Percentiles rank a stretch among this genome's conserved stretches.
phyloP scores from a whole-genome alignment of 2,329 filamentous ascomycete species.

The Nothophoma quercina region DNA sequence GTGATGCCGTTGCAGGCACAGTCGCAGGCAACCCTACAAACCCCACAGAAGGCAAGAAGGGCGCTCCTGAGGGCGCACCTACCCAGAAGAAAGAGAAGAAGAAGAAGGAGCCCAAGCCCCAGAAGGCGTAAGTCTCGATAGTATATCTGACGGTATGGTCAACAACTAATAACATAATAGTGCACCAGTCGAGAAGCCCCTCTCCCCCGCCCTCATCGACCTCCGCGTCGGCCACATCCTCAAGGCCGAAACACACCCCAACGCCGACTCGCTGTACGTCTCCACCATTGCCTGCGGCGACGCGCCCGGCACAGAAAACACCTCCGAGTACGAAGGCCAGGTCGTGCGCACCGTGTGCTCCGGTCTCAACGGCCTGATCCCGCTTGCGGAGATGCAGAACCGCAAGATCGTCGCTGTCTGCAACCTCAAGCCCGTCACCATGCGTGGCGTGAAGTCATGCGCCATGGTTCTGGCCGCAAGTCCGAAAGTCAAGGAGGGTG shows the following conservation, averaged over 20 bases:
- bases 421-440: constrained; percentile 99
- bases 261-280: constrained; percentile 94
- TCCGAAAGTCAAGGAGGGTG: constrained; percentile 81
- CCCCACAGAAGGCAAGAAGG: constrained; percentile 20
- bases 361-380: constrained; percentile 89
- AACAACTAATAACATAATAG: constrained; percentile 39
- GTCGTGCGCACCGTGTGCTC: constrained; percentile 95
- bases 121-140: constrained; percentile 49
- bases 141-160: neutral
- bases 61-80: constrained; percentile 51
- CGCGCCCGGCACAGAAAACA: constrained; percentile 83
- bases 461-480: constrained; percentile 97
- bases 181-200: constrained; percentile 72
- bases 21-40: constrained; percentile 50
- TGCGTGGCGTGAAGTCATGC: constrained; percentile 83
- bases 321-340: constrained; percentile 88
- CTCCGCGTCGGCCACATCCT: constrained; percentile 97
- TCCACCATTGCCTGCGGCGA: constrained; percentile 96
- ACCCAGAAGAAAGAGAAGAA: constrained; percentile 83
- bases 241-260: constrained; percentile 93
- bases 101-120: constrained; percentile 81
- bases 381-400: constrained; percentile 94
- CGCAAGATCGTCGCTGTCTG: constrained; percentile 95
- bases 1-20: constrained; percentile 58
- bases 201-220: constrained; percentile 87